These are phyloP conservation scores for Vitis rupestris DNA, from an alignment of 164 flowering plant species.

Conservation along the genomic window DNA sequence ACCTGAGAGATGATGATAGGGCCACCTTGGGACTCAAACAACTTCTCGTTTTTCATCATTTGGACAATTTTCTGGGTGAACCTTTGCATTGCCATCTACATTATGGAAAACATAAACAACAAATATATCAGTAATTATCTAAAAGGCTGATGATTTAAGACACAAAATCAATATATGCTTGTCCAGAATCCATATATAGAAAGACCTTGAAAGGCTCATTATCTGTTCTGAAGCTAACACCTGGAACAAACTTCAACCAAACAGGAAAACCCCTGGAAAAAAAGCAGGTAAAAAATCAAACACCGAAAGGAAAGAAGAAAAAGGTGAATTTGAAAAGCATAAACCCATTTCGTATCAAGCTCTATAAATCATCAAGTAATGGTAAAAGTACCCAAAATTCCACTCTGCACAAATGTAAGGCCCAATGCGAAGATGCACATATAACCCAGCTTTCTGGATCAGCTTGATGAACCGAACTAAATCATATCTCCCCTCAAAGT, in stretches of 20 bases:
- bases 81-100: constrained; percentile 37
- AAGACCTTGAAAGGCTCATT: constrained; percentile 50
- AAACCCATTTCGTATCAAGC: not conserved
- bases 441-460: constrained; percentile 36
- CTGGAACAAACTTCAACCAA: constrained; percentile 49
- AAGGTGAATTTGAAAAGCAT: not conserved
- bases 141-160: not conserved
- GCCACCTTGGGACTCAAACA: constrained; percentile 49
- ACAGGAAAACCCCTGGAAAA: constrained; percentile 44
- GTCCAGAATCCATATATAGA: not conserved
- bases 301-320: not conserved
- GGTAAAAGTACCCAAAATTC: constrained; percentile 38
- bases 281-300: not conserved
- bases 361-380: not conserved
- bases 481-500: constrained; percentile 40
- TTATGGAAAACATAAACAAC: not conserved
- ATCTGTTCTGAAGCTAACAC: constrained; percentile 49
- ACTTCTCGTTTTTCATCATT: constrained; percentile 42
- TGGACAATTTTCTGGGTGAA: constrained; percentile 37
- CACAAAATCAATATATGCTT: not conserved
- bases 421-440: constrained; percentile 41
- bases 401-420: constrained; percentile 46
- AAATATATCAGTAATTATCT: not conserved
- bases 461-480: constrained; percentile 37
- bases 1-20: constrained; percentile 55